phyloP scores from a whole-genome alignment of 116 monocot species.

The Trichopus zeylanicus region DNA sequence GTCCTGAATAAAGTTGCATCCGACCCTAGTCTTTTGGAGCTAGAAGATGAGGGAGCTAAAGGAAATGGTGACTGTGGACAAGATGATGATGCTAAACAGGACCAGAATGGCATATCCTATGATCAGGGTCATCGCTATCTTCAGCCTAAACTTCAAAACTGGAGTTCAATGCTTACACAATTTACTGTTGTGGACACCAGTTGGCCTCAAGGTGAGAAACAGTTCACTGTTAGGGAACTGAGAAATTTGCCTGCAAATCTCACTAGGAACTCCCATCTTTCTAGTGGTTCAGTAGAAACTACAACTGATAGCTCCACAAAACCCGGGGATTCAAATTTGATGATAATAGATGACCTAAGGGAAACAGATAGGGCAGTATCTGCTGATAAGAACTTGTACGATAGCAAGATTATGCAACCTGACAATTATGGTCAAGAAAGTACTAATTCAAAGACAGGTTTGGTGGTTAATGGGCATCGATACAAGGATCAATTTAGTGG shows the following conservation, averaged over 20 bases:
- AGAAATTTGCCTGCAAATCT: conserved; percentile 50
- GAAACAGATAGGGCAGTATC: conserved; percentile 6
- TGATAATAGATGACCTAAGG: conserved; percentile 13
- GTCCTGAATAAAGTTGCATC: conserved; percentile 47
- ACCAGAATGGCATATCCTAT: conserved; percentile 11
- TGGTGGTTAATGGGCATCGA: conserved; percentile 6
- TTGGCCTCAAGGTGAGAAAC: conserved; percentile 31
- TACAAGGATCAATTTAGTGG: not conserved
- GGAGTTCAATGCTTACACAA: conserved; percentile 36
- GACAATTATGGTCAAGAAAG: not conserved
- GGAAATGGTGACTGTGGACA: conserved; percentile 11
- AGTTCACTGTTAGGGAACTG: conserved; percentile 46
- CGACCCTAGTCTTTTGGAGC: conserved; percentile 36
- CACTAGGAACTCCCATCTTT: conserved; percentile 6
- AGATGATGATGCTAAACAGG: not conserved
- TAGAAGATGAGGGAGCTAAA: conserved; percentile 17
- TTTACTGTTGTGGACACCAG: conserved; percentile 94
- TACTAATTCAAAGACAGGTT: conserved; percentile 4
- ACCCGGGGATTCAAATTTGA: conserved; percentile 24
- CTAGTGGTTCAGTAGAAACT: conserved; percentile 16
- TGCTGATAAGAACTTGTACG: conserved; percentile 10
- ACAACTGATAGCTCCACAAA: conserved; percentile 13
- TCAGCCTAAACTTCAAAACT: conserved; percentile 19
- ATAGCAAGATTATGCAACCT: conserved; percentile 2
- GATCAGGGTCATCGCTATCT: conserved; percentile 20